These are phyloP conservation scores for Xanthoceras sorbifolium DNA, from an alignment of 345 rosid genomes.

Conservation along the genomic window DNA sequence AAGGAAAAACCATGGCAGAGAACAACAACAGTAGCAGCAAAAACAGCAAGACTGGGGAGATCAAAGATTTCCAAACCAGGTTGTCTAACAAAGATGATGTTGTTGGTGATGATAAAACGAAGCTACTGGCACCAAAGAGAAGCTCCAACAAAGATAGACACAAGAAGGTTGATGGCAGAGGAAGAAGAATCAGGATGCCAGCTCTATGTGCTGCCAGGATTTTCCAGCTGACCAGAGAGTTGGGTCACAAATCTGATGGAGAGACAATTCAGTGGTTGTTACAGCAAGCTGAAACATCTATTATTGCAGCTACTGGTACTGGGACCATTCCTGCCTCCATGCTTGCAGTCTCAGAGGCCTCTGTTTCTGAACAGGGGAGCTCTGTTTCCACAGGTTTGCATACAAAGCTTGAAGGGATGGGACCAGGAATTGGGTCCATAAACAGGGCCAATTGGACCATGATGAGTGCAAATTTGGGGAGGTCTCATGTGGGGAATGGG, in stretches of 20 bases:
- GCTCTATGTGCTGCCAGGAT: conserved; percentile 78
- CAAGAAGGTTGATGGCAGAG: conserved; percentile 77
- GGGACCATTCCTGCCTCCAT: conserved; percentile 71
- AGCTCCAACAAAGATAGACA: conserved; percentile 73
- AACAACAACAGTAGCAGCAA: too few relatives aligned
- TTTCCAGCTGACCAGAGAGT: conserved; percentile 70
- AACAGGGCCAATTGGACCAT: conserved; percentile 43
- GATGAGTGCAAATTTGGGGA: conserved; percentile 41
- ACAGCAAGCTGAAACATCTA: conserved; percentile 66
- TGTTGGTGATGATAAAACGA: conserved; percentile 35
- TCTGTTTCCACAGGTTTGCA: conserved; percentile 50
- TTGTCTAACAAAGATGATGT: conserved; percentile 48
- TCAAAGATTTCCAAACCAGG: conserved; percentile 49
- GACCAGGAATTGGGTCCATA: conserved; percentile 38
- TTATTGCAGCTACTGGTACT: conserved; percentile 70
- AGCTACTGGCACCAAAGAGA: conserved; percentile 57
- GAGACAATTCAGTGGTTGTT: conserved; percentile 77
- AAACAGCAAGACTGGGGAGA: conserved; percentile 45
- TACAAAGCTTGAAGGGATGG: conserved; percentile 36
- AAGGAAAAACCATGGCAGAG: conserved; percentile 34
- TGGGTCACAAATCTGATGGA: conserved; percentile 76
- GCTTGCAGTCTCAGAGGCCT: conserved; percentile 43
- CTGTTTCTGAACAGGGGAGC: conserved; percentile 52
- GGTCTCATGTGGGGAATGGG: conserved; percentile 37
- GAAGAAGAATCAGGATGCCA: conserved; percentile 77